These are phyloP conservation scores for Lipomyces starkeyi DNA, from an alignment of 805 yeast genomes.

Conservation along the genomic window DNA sequence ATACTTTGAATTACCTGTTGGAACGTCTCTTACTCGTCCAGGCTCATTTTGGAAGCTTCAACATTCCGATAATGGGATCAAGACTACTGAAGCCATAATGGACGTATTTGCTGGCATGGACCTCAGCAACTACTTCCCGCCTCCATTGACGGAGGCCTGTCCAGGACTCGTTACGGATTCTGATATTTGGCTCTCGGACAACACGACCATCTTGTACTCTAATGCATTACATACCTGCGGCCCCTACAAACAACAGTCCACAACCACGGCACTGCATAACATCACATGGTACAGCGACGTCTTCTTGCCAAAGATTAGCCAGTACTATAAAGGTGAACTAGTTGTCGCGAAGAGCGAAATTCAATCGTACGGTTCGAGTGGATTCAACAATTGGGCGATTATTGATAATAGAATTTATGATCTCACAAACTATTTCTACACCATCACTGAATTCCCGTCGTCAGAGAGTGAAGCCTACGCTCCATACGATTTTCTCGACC, in stretches of 20 bases:
- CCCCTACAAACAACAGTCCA: slow-evolving; percentile 39
- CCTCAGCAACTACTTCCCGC: slow-evolving; percentile 50
- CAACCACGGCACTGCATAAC: slow-evolving; percentile 46
- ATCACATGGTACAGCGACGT: slow-evolving; percentile 48
- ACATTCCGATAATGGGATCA: slow-evolving; percentile 50
- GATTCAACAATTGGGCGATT: slow-evolving; percentile 44
- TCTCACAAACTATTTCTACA: slow-evolving; percentile 48
- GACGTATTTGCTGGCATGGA: slow-evolving; percentile 50
- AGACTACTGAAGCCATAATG: slow-evolving; percentile 46
- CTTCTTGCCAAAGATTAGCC: slow-evolving; percentile 47
- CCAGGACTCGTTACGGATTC: slow-evolving; percentile 48
- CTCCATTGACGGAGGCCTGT: slow-evolving; percentile 50
- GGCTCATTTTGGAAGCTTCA: slow-evolving; percentile 48
- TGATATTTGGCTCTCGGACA: slow-evolving; percentile 42
- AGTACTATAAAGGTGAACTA: slow-evolving; percentile 48
- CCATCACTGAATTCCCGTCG: slow-evolving; percentile 42
- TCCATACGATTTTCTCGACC: slow-evolving; percentile 48
- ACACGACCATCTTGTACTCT: slow-evolving; percentile 43
- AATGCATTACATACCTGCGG: slow-evolving; percentile 48
- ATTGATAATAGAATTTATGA: slow-evolving; percentile 48
- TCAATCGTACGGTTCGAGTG: slow-evolving; percentile 37
- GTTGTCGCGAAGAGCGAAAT: slow-evolving; percentile 46
- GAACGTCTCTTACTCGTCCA: neutral
- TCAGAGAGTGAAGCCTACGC: slow-evolving; percentile 37
- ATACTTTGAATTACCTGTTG: neutral